Base-by-base conservation (phyloP, 805 yeast species). In the Brettanomyces anomalus region DNA sequence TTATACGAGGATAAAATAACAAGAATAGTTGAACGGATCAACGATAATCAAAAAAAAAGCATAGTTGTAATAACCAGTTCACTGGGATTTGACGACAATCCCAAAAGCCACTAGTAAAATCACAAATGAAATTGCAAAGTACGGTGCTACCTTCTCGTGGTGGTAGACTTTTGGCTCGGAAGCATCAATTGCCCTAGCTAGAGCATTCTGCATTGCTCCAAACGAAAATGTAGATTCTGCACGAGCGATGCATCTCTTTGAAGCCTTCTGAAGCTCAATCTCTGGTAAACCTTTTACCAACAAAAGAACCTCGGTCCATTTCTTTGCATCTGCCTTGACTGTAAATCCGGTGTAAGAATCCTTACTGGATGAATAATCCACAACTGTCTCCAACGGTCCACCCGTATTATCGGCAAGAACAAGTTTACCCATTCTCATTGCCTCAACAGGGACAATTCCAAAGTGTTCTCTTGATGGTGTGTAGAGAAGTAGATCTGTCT, bases 401-500 rank as follows among this genome's bases (percentile, higher is more conserved):
- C 98, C 99, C 33, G 78, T 78, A 54, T 85, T 78, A 4, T 82
- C 81, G 0, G 96, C 96, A 41, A 93, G 64, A 0, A 89, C 96
- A 0, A 95, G 87, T 0, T 81, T 81, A 24, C 85, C 82, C 44
- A 76, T 70, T 38, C 81, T 71, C 97, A 93, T 89, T 11, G 96
- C 89, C 59, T 93, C 98, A 14, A 93, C 70, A 1, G 99, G 99
- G 8, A 93, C 99, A 49, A 93, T 93, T 13, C 99, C 99, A 58
- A 93, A 93, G 64, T 93, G 99, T 61, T 93, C 98, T 53, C 74
- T 74, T 0, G 84, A 71, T 3, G 99, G 98, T 0, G 99, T 93
- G 57, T 93, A 93, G 37, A 89, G 63, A 18, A 93, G 68, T 43
- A 84, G 51, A 38, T 72, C 71, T 2, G 89, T 70, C 8, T 67